Evolutionary conservation across 108 stramenopile species (phyloP).

Genomic region (Conticribra guillardii): DNA sequence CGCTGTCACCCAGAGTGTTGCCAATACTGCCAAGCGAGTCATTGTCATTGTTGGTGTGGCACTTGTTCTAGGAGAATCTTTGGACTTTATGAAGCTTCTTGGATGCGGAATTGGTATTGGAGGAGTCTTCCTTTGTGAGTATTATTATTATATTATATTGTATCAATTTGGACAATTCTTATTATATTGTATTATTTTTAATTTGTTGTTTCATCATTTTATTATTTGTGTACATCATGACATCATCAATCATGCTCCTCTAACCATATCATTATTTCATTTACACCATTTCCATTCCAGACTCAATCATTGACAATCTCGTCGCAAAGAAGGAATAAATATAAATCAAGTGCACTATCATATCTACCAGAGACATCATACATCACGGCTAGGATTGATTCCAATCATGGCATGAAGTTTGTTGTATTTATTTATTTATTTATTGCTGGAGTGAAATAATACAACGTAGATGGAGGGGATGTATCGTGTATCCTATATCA

Average conservation of each 20-base stretch:
- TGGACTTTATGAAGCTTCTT: constrained; percentile 60
- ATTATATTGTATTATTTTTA: neutral
- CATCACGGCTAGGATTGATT: too few relatives aligned
- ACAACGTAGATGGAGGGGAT: too few relatives aligned
- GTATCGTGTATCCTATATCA: too few relatives aligned
- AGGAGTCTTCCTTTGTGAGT: constrained; percentile 83
- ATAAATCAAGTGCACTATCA: too few relatives aligned
- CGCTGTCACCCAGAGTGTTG: constrained; percentile 69
- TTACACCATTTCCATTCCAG: neutral
- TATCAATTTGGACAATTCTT: constrained; percentile 42
- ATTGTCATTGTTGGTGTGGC: constrained; percentile 72
- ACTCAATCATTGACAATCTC: constrained; percentile 38
- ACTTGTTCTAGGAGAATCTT: constrained; percentile 58
- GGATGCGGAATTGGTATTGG: constrained; percentile 78
- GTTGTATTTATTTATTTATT: too few relatives aligned
- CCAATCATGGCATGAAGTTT: too few relatives aligned
- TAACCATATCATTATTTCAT: neutral
- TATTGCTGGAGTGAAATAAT: too few relatives aligned
- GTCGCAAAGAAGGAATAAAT: constrained; percentile 10
- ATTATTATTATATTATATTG: too few relatives aligned
- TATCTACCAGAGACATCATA: too few relatives aligned
- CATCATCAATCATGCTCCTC: neutral
- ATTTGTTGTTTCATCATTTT: neutral
- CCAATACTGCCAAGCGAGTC: constrained; percentile 73
- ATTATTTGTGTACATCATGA: too few relatives aligned